Evolutionary conservation across 805 yeast genomes (phyloP).

Genomic region (Ogataea nakhonphanomensis): DNA sequence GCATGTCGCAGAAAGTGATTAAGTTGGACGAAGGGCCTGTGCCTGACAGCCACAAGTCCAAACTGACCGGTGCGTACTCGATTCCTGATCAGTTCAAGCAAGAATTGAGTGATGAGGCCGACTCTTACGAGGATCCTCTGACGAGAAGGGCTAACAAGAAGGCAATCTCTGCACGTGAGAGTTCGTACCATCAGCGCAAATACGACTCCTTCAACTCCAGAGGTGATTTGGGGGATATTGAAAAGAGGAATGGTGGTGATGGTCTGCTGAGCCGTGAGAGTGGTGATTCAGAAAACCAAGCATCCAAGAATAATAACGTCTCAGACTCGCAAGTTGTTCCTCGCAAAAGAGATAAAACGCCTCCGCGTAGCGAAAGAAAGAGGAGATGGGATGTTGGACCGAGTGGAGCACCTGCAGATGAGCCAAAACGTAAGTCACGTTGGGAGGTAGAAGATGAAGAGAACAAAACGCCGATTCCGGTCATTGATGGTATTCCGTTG

Average conservation of each 20-base stretch:
- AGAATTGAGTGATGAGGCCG: slow-evolving; percentile 24
- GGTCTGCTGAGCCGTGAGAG: slow-evolving; percentile 41
- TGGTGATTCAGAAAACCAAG: slow-evolving; percentile 38
- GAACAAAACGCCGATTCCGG: slow-evolving; percentile 17
- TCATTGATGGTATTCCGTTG: slow-evolving; percentile 36
- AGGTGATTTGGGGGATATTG: slow-evolving; percentile 9
- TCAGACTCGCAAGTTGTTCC: slow-evolving; percentile 18
- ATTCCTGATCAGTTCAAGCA: slow-evolving; percentile 23
- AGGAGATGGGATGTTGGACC: slow-evolving; percentile 47
- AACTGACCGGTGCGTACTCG: slow-evolving; percentile 19
- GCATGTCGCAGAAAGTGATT: slow-evolving; percentile 7
- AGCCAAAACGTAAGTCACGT: slow-evolving; percentile 15
- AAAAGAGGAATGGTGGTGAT: slow-evolving; percentile 34
- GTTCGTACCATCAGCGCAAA: slow-evolving; percentile 45
- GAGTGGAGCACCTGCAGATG: slow-evolving; percentile 26
- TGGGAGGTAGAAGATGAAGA: slow-evolving; percentile 16
- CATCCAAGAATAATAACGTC: slow-evolving; percentile 32
- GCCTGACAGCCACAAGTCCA: slow-evolving; percentile 3
- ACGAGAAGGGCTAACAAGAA: slow-evolving; percentile 26
- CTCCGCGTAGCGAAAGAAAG: slow-evolving; percentile 25
- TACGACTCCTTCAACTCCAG: slow-evolving; percentile 16
- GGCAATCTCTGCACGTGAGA: slow-evolving; percentile 37
- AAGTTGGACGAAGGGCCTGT: slow-evolving; percentile 2
- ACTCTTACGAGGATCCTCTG: slow-evolving; percentile 20
- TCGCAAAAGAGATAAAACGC: slow-evolving; percentile 19